Evolutionary conservation across 1,139 yeast genomes (phyloP).

Genomic region (Saccharomycopsis hybrid): DNA sequence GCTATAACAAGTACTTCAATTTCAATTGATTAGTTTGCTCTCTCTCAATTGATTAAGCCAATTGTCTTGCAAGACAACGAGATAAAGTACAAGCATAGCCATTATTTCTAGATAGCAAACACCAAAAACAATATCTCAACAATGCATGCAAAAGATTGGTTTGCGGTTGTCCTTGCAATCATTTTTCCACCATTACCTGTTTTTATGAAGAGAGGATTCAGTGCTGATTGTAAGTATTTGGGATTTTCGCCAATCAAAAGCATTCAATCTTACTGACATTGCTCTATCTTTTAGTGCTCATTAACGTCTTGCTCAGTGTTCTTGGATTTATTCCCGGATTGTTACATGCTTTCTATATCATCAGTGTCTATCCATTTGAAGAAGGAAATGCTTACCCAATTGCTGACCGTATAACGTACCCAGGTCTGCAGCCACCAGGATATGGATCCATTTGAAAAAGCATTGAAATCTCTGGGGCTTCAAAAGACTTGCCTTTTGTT

Average conservation of each 20-base stretch:
- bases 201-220: slow-evolving; percentile 66
- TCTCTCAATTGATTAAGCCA: too few relatives aligned
- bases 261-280: too few relatives aligned
- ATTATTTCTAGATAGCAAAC: too few relatives aligned
- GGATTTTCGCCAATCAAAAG: neutral
- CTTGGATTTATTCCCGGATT: slow-evolving; percentile 82
- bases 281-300: slow-evolving; percentile 34
- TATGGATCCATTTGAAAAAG: slow-evolving; percentile 9
- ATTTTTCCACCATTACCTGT: slow-evolving; percentile 83
- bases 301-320: slow-evolving; percentile 68
- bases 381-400: slow-evolving; percentile 31
- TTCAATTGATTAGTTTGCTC: too few relatives aligned
- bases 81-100: too few relatives aligned
- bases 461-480: too few relatives aligned
- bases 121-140: neutral
- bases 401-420: slow-evolving; percentile 19
- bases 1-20: too few relatives aligned
- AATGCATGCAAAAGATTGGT: slow-evolving; percentile 73
- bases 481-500: too few relatives aligned
- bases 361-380: slow-evolving; percentile 47
- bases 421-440: slow-evolving; percentile 1
- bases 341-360: slow-evolving; percentile 57
- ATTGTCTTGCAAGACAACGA: too few relatives aligned
- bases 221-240: slow-evolving; percentile 47
- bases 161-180: slow-evolving; percentile 71